Conservation (phyloP, 2,329 filamentous ascomycete genomes). For the Calonectria pauciramosa region DNA sequence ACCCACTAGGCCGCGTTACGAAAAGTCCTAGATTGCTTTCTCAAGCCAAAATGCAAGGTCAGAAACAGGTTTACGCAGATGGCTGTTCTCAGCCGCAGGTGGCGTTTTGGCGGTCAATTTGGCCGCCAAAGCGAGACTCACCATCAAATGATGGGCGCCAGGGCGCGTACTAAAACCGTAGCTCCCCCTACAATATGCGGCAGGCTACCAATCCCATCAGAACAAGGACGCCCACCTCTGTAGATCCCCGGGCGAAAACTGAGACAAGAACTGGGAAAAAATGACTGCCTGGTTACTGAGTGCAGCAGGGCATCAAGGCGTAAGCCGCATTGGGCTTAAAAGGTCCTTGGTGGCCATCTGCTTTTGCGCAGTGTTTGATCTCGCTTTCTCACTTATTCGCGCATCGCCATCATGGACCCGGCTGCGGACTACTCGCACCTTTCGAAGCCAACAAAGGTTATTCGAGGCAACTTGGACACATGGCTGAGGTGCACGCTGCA, state of each 20-base stretch:
- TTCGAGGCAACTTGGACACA: neutral
- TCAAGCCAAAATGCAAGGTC: neutral
- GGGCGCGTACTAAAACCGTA: neutral
- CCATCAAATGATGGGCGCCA: neutral
- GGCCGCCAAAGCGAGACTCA: neutral
- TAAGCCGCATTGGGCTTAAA: neutral
- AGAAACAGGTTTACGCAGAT: neutral
- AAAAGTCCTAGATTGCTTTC: neutral
- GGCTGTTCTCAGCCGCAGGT: neutral
- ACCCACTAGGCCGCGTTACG: neutral
- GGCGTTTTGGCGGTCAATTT: neutral
- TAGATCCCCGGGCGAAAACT: neutral
- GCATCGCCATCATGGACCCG: neutral
- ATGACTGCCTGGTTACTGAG: neutral
- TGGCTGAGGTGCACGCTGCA: neutral
- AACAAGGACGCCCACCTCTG: neutral
- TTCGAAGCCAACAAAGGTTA: neutral
- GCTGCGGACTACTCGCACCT: neutral
- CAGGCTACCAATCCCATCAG: neutral
- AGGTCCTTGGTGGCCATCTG: neutral
- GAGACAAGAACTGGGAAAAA: neutral
- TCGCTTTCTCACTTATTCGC: neutral
- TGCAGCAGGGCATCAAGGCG: neutral
- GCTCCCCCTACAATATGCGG: neutral
- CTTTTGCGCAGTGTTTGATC: neutral